Evolutionary conservation across 257 asterid species (phyloP).

Genomic region (Eucommia ulmoides): DNA sequence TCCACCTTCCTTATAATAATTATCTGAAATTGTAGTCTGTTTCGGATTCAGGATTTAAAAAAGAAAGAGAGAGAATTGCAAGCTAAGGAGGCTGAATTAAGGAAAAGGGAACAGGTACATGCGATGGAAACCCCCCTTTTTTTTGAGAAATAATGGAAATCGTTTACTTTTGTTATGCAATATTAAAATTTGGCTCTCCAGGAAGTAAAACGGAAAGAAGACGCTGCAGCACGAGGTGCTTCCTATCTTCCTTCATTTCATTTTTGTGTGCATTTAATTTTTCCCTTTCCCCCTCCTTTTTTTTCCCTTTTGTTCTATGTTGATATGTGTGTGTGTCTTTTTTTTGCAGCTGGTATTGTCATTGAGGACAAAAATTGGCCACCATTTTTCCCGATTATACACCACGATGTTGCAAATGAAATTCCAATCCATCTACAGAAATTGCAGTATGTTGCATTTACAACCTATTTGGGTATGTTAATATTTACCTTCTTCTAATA

Average conservation of each 20-base stretch:
- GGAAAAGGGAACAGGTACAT: slow-evolving; percentile 79
- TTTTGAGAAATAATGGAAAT: neutral
- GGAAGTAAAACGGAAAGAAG: slow-evolving; percentile 73
- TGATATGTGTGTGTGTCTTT: neutral
- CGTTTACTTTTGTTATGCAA: neutral
- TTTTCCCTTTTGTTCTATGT: neutral
- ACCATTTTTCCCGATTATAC: slow-evolving; percentile 90
- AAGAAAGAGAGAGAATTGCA: slow-evolving; percentile 84
- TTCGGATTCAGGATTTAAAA: slow-evolving; percentile 51
- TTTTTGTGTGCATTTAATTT: neutral
- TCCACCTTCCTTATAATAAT: too few relatives aligned
- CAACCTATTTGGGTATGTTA: slow-evolving; percentile 76
- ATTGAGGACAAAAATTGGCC: slow-evolving; percentile 94
- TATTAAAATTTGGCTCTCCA: slow-evolving; percentile 6
- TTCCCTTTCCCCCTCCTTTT: neutral
- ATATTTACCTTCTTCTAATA: slow-evolving; percentile 2
- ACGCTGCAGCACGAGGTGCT: slow-evolving; percentile 82
- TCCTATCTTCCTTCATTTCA: slow-evolving; percentile 7
- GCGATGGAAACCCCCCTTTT: slow-evolving; percentile 2
- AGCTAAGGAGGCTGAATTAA: slow-evolving; percentile 89
- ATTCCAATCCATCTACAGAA: slow-evolving; percentile 89
- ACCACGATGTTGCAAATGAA: slow-evolving; percentile 86
- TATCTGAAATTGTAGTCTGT: slow-evolving; percentile 14
- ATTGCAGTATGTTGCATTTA: slow-evolving; percentile 86
- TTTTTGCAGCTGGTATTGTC: slow-evolving; percentile 44